Conservation (phyloP, 306 rosid species). For the Pterocarpus santalinus region DNA sequence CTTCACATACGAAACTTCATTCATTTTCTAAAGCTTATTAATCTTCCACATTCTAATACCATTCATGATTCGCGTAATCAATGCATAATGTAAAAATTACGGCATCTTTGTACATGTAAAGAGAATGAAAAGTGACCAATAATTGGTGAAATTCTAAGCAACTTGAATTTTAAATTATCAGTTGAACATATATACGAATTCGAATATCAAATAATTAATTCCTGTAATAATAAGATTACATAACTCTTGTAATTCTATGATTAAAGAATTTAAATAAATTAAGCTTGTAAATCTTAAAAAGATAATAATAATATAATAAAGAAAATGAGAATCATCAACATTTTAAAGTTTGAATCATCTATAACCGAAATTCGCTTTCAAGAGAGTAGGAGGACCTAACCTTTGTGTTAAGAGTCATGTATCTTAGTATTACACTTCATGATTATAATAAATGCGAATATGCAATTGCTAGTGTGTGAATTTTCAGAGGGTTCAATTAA, state of each 20-base stretch:
- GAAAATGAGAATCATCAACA: not conserved
- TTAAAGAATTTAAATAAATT: no score
- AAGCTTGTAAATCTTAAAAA: no score
- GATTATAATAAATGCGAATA: not conserved
- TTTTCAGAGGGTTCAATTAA: not conserved
- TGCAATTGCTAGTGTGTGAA: not conserved
- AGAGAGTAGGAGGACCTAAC: not conserved
- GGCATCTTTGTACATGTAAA: not conserved
- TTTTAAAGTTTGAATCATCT: not conserved
- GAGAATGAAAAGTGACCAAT: no score
- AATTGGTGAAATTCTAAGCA: no score
- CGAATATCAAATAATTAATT: no score
- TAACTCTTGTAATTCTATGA: no score
- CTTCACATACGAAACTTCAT: conserved; percentile 28
- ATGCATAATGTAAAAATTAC: not conserved
- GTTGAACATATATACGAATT: no score
- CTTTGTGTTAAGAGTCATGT: not conserved
- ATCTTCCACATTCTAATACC: not conserved
- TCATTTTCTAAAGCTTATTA: not conserved
- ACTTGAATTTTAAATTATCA: no score
- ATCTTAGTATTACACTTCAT: not conserved
- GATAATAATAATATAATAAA: no score
- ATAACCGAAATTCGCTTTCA: not conserved
- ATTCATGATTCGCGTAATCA: not conserved
- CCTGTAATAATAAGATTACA: no score